A percentile compares a stretch with the other conserved stretches of the same genome.
These are phyloP conservation scores for Paramecium octaurelia DNA, from an alignment of 73 alveolate genomes.

Conservation along the genomic window DNA sequence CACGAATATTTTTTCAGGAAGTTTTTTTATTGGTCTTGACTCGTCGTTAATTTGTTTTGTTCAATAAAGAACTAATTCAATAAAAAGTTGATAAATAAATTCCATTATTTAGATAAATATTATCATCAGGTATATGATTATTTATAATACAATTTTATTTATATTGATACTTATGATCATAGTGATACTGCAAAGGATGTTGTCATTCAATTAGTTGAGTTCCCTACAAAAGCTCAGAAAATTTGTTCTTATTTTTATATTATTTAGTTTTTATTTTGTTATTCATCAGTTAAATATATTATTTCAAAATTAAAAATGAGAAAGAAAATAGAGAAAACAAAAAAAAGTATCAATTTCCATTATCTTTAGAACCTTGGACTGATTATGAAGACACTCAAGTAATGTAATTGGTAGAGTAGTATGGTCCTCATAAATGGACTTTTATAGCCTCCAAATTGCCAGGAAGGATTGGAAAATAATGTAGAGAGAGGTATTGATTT, in stretches of 20 bases:
- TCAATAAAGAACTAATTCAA: neutral
- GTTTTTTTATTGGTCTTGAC: too few relatives aligned
- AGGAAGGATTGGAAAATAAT: slow-evolving; percentile 97
- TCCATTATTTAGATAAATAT: neutral
- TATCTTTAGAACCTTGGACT: slow-evolving; percentile 87
- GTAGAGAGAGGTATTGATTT: slow-evolving; percentile 81
- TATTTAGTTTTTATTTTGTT: neutral
- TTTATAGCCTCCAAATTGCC: slow-evolving; percentile 91
- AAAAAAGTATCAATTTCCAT: neutral
- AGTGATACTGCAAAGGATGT: neutral
- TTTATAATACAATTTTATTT: neutral
- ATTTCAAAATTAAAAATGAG: slow-evolving; percentile 11
- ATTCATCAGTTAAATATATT: slow-evolving; percentile 13
- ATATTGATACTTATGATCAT: neutral
- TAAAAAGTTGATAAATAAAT: neutral
- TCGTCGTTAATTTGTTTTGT: neutral
- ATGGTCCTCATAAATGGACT: slow-evolving; percentile 98
- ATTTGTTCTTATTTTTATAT: neutral
- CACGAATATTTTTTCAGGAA: too few relatives aligned
- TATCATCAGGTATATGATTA: neutral
- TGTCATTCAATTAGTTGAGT: neutral
- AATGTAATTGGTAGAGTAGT: slow-evolving; percentile 86
- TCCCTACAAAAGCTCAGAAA: neutral
- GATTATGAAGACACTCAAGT: slow-evolving; percentile 95
- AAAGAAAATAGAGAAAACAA: slow-evolving; percentile 30